Evolutionary conservation across 768 basidiomycete species (phyloP).

Genomic region (Amanita muscaria): DNA sequence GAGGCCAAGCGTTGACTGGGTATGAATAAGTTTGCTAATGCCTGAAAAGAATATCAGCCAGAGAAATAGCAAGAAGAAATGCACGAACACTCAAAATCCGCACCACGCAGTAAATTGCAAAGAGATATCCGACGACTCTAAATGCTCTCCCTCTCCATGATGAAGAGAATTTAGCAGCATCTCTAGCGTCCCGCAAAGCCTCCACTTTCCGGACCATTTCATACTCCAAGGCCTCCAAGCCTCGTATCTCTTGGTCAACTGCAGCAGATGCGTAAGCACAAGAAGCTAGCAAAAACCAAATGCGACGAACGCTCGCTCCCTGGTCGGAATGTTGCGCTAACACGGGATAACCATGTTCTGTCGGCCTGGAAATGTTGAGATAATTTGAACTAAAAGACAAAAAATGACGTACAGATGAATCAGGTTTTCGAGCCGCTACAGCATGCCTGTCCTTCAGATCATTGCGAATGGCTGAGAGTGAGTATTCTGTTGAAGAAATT

Average conservation of each 20-base stretch:
- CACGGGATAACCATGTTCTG: constrained; percentile 39
- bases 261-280: background rate
- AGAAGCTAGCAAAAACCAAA: constrained; percentile 13
- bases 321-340: constrained; percentile 38
- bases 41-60: constrained; percentile 24
- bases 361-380: constrained; percentile 13
- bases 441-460: constrained; percentile 40
- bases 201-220: constrained; percentile 57
- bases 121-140: constrained; percentile 38
- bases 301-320: constrained; percentile 23
- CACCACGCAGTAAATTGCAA: constrained; percentile 60
- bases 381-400: background rate
- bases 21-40: constrained; percentile 40
- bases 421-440: constrained; percentile 19
- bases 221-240: constrained; percentile 57
- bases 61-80: background rate
- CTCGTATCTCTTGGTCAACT: constrained; percentile 51
- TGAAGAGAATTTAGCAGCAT: constrained; percentile 37
- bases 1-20: constrained; percentile 22
- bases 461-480: constrained; percentile 48
- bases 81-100: constrained; percentile 52
- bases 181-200: constrained; percentile 38
- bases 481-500: constrained; percentile 45
- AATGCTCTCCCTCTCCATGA: constrained; percentile 49
- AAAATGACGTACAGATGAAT: constrained; percentile 11